Conservation (phyloP, 331 rosid species). For the Erythrophleum ivorense region DNA sequence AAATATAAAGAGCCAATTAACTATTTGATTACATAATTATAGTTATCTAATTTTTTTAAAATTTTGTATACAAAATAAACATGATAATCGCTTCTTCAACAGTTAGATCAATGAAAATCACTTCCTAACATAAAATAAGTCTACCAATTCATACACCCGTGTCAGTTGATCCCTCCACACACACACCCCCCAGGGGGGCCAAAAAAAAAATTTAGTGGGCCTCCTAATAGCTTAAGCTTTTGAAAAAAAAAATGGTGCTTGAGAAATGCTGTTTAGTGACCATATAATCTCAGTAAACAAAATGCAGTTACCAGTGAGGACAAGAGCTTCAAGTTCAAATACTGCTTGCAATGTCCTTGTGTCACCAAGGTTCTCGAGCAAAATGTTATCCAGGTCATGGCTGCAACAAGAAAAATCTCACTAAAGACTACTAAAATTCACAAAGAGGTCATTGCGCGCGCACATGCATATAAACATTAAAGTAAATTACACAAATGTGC, state of each 20-base stretch:
- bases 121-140: background rate
- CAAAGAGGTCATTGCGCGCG: background rate
- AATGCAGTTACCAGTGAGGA: conserved; percentile 76
- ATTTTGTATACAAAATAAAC: background rate
- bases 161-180: background rate
- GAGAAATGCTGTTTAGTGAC: conserved; percentile 24
- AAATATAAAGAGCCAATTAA: background rate
- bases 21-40: background rate
- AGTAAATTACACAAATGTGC: conserved; percentile 3
- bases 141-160: background rate
- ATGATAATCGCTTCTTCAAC: background rate
- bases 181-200: background rate
- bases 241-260: background rate
- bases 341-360: conserved; percentile 91
- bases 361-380: conserved; percentile 95
- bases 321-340: conserved; percentile 98
- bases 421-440: background rate
- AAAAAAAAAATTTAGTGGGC: background rate
- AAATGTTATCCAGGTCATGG: conserved; percentile 97
- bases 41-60: background rate
- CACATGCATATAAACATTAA: background rate
- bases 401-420: conserved; percentile 54
- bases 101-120: background rate
- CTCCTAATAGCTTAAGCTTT: background rate
- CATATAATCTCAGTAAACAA: background rate